These are phyloP conservation scores for Adansonia gregorii DNA, from an alignment of 441 rosid genomes.

Conservation along the genomic window DNA sequence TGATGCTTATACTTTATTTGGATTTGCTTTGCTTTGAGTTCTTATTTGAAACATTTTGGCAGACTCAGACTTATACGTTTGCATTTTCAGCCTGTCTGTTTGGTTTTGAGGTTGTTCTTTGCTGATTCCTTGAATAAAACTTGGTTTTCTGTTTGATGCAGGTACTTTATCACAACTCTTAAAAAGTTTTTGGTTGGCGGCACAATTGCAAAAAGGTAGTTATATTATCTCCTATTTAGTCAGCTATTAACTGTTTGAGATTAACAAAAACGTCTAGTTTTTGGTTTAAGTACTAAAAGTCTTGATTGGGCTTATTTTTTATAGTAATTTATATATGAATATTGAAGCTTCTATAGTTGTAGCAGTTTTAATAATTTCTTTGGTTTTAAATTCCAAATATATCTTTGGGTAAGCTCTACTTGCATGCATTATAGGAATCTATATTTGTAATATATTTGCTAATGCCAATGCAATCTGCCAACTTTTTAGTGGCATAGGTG, in stretches of 20 bases:
- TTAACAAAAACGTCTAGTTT: not conserved
- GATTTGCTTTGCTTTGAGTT: slow-evolving; percentile 14
- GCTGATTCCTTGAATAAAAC: slow-evolving; percentile 1
- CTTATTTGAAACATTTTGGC: not conserved
- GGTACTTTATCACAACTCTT: not conserved
- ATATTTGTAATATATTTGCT: not conserved
- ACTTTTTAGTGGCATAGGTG: not conserved
- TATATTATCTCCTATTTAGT: not conserved
- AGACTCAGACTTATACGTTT: not conserved
- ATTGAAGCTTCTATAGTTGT: not conserved
- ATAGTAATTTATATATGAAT: not conserved
- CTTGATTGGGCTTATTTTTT: not conserved
- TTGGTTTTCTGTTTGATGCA: not conserved
- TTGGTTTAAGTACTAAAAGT: not conserved
- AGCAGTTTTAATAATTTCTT: not conserved
- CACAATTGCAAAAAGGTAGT: not conserved
- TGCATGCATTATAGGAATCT: not conserved
- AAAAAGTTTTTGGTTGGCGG: not conserved
- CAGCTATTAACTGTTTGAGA: not conserved
- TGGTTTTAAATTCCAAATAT: not conserved
- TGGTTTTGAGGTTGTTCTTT: not conserved
- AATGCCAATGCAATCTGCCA: not conserved
- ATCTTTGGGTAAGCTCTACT: not conserved
- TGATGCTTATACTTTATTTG: not conserved
- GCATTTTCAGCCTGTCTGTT: not conserved